These are phyloP conservation scores for Alternaria arborescens DNA, from an alignment of 2,329 filamentous ascomycete species.

Conservation along the genomic window DNA sequence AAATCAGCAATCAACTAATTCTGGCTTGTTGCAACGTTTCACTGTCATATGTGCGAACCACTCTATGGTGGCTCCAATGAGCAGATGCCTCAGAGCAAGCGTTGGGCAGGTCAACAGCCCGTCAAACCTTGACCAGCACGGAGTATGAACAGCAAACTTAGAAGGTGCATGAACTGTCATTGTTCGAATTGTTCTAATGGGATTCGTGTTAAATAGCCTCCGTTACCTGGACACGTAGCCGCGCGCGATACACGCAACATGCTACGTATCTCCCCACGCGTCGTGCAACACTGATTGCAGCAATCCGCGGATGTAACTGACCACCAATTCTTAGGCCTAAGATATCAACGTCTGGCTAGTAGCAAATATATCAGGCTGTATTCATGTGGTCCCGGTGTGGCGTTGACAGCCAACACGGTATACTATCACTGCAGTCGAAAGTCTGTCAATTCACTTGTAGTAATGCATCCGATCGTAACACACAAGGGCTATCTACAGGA, in stretches of 20 bases:
- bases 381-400: background rate
- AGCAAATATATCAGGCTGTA: background rate
- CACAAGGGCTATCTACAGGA: background rate
- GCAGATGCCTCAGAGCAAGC: background rate
- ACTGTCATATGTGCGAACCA: slow-evolving; percentile 3
- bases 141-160: background rate
- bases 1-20: slow-evolving; percentile 8
- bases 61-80: background rate
- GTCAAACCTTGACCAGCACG: background rate
- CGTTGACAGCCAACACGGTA: background rate
- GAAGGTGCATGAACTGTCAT: background rate
- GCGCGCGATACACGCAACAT: background rate
- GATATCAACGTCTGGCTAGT: background rate
- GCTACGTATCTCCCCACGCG: slow-evolving; percentile 11
- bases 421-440: background rate
- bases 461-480: slow-evolving; percentile 4
- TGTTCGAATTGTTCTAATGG: background rate
- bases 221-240: slow-evolving; percentile 2
- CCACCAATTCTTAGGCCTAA: background rate
- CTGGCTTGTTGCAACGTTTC: slow-evolving; percentile 6
- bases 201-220: background rate
- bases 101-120: background rate
- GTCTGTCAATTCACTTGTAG: background rate
- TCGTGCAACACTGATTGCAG: slow-evolving; percentile 17
- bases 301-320: slow-evolving; percentile 2